Evolutionary conservation across 176 grass and related monocot genomes (phyloP).

Genomic region (Eragrostis curvula): DNA sequence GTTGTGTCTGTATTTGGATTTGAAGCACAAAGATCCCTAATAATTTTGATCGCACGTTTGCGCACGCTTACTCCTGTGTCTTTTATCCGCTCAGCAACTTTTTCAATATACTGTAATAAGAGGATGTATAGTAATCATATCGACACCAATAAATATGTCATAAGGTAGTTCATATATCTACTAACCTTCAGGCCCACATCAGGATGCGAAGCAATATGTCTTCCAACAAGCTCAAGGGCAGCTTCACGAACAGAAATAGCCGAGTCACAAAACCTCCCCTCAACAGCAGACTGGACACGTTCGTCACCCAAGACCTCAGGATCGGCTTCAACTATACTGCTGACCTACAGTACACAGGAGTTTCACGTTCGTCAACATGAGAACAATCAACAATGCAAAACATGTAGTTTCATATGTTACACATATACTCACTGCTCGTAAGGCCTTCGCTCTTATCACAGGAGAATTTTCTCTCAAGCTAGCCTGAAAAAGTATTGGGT

Average conservation of each 20-base stretch:
- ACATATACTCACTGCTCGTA: constrained; percentile 79
- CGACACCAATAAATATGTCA: constrained; percentile 25
- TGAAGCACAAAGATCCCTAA: constrained; percentile 92
- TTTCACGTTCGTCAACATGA: constrained; percentile 20
- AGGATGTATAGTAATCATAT: constrained; percentile 36
- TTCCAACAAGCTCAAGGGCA: constrained; percentile 98
- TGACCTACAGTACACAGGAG: constrained; percentile 65
- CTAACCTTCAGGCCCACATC: constrained; percentile 96
- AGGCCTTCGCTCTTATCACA: constrained; percentile 96
- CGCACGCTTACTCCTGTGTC: constrained; percentile 98
- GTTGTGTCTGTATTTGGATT: constrained; percentile 71
- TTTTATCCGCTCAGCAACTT: constrained; percentile 96
- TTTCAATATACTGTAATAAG: constrained; percentile 89
- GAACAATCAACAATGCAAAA: constrained; percentile 48
- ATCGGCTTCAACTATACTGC: constrained; percentile 98
- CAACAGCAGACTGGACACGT: constrained; percentile 95
- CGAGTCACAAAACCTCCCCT: constrained; percentile 98
- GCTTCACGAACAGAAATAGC: constrained; percentile 99
- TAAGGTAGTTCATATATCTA: constrained; percentile 37
- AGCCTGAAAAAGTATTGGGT: constrained; percentile 73
- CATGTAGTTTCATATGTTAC: constrained; percentile 35
- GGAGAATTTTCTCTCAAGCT: constrained; percentile 99
- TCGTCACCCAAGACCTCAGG: constrained; percentile 96
- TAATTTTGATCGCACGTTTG: constrained; percentile 97
- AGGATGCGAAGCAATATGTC: constrained; percentile 98